Evolutionary conservation across 1,139 yeast species (phyloP).

Genomic region (Meyerozyma guilliermondii): DNA sequence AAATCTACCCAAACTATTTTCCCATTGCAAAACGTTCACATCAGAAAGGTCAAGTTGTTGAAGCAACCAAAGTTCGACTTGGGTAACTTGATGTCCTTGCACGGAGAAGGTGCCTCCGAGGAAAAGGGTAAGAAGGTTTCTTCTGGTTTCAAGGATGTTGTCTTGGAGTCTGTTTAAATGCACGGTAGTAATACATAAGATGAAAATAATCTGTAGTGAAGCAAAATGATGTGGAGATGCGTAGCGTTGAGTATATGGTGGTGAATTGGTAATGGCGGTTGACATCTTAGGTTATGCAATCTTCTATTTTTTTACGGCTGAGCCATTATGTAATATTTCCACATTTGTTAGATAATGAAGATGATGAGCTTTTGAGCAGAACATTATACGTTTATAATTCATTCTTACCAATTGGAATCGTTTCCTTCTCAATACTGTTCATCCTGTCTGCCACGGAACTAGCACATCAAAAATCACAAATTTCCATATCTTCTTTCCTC

Average conservation of each 20-base stretch:
- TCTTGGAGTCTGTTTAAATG: slow-evolving; percentile 72
- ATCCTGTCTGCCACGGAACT: too few species aligned
- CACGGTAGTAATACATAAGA: slow-evolving; percentile 1
- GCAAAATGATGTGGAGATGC: not conserved
- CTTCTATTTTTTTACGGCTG: too few species aligned
- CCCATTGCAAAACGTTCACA: slow-evolving; percentile 90
- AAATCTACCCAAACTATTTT: slow-evolving; percentile 78
- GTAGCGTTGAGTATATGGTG: too few species aligned
- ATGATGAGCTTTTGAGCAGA: too few species aligned
- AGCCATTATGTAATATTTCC: too few species aligned
- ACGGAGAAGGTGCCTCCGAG: slow-evolving; percentile 81
- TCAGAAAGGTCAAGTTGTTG: slow-evolving; percentile 87
- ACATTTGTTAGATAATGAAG: too few species aligned
- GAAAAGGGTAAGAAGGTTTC: slow-evolving; percentile 90
- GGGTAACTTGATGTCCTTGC: slow-evolving; percentile 83
- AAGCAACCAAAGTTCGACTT: slow-evolving; percentile 90
- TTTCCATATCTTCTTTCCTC: not conserved
- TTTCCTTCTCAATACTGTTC: too few species aligned
- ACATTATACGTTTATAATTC: too few species aligned
- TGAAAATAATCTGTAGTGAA: not conserved
- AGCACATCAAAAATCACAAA: not conserved
- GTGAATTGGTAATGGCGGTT: too few species aligned
- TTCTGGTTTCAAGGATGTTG: slow-evolving; percentile 83
- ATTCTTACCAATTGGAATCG: too few species aligned
- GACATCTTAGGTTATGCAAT: too few species aligned